A percentile compares a stretch with the other conserved stretches of the same genome.
These are phyloP conservation scores for Limonium bicolor DNA, from an alignment of 148 eudicot genomes.

Conservation along the genomic window DNA sequence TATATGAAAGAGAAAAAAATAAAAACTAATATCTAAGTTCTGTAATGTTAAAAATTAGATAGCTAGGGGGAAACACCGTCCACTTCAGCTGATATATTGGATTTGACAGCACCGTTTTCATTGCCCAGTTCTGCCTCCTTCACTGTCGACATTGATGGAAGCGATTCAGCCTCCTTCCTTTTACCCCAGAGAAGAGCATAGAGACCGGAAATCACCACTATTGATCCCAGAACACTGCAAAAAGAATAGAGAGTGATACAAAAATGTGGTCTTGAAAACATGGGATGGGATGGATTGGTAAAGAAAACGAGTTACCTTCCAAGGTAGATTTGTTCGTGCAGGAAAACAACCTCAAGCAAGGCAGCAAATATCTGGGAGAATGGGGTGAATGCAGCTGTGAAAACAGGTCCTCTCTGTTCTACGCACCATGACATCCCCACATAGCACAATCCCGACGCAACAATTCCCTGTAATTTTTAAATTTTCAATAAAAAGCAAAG, in stretches of 20 bases:
- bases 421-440: slow-evolving; percentile 78
- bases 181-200: slow-evolving; percentile 56
- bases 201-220: slow-evolving; percentile 29
- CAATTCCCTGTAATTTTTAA: slow-evolving; percentile 34
- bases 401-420: slow-evolving; percentile 52
- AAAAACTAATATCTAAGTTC: no score
- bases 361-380: slow-evolving; percentile 34
- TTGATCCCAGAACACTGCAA: slow-evolving; percentile 44
- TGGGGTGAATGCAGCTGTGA: slow-evolving; percentile 67
- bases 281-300: background rate
- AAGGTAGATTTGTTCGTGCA: slow-evolving; percentile 46
- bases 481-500: no score
- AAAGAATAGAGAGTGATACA: background rate
- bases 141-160: no score
- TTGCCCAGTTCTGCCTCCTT: no score
- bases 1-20: no score
- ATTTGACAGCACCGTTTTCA: no score
- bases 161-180: slow-evolving; percentile 15
- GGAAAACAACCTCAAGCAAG: slow-evolving; percentile 25
- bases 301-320: slow-evolving; percentile 32
- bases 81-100: no score
- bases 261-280: background rate
- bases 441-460: slow-evolving; percentile 56
- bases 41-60: no score
- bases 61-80: no score